Conservation (phyloP, 805 yeast species). For the Zygoascus ofunaensis region DNA sequence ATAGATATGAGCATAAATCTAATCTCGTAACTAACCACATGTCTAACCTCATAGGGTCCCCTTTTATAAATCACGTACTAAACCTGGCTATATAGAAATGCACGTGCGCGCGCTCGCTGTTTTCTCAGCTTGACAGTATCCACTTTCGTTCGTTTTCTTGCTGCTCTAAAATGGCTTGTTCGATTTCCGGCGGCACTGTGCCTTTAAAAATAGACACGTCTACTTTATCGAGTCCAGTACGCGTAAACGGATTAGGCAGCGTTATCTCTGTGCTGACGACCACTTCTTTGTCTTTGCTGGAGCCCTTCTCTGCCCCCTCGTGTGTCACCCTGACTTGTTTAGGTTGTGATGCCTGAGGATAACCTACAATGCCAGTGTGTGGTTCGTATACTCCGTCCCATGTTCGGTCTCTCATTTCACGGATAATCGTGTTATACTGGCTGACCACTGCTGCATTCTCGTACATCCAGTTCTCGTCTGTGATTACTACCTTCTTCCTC, state of each 20-base stretch:
- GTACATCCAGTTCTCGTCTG: constrained; percentile 73
- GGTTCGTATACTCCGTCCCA: constrained; percentile 57
- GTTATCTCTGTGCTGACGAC: constrained; percentile 15
- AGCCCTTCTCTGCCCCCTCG: constrained; percentile 20
- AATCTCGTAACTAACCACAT: too few species aligned
- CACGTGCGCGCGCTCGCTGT: too few species aligned
- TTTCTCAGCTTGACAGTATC: constrained; percentile 3
- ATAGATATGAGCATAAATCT: too few species aligned
- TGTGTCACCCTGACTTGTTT: constrained; percentile 25
- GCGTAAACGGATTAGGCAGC: constrained; percentile 39
- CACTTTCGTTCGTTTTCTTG: constrained; percentile 17
- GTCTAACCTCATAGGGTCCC: too few species aligned
- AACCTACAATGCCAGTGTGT: constrained; percentile 74
- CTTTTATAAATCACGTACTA: too few species aligned
- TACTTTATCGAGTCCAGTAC: constrained; percentile 60
- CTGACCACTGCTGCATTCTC: constrained; percentile 76
- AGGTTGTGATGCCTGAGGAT: constrained; percentile 73
- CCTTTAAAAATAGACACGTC: constrained; percentile 46
- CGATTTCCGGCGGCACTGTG: constrained; percentile 49
- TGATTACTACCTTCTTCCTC: constrained; percentile 29
- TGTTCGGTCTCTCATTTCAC: constrained; percentile 47
- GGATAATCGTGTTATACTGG: constrained; percentile 56
- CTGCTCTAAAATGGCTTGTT: constrained; percentile 19
- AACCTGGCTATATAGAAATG: too few species aligned
- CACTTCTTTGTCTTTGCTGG: constrained; percentile 11